These are phyloP conservation scores for Colletotrichum eremochloae DNA, from an alignment of 2,329 filamentous ascomycete genomes.

Conservation along the genomic window DNA sequence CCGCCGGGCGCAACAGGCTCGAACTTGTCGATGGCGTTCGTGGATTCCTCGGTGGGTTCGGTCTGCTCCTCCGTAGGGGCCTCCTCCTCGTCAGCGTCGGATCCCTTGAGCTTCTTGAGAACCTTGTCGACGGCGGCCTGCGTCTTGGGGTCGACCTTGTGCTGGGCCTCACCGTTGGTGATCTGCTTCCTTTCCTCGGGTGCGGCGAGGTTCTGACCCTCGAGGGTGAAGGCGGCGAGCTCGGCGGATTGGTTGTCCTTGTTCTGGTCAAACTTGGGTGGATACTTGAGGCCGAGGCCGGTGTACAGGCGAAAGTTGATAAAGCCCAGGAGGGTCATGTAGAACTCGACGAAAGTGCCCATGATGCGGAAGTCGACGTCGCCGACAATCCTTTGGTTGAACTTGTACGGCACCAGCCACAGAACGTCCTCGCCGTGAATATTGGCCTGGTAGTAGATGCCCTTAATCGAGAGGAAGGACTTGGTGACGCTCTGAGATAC, in stretches of 20 bases:
- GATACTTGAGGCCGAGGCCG: conserved; percentile 90
- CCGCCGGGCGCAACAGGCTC: conserved; percentile 86
- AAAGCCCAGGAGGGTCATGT: conserved; percentile 95
- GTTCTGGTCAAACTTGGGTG: conserved; percentile 89
- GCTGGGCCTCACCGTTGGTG: conserved; percentile 60
- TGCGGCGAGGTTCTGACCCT: conserved; percentile 75
- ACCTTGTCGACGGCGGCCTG: conserved; percentile 78
- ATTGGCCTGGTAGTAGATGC: conserved; percentile 98
- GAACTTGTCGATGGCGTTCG: conserved; percentile 88
- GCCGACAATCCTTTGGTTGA: conserved; percentile 92
- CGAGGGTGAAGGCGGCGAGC: conserved; percentile 89
- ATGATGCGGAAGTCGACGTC: conserved; percentile 99
- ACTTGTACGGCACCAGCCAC: conserved; percentile 98
- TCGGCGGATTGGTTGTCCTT: conserved; percentile 93
- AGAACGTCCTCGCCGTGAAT: conserved; percentile 97
- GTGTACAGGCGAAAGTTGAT: conserved; percentile 97
- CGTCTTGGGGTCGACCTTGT: conserved; percentile 71
- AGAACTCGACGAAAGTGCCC: conserved; percentile 99
- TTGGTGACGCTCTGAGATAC: conserved; percentile 91
- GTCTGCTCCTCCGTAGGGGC: conserved; percentile 56
- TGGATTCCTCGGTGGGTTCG: conserved; percentile 57
- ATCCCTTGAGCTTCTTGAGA: conserved; percentile 74
- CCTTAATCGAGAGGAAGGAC: conserved; percentile 98
- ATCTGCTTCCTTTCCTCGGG: conserved; percentile 67
- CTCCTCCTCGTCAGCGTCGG: conserved; percentile 59